A percentile compares a stretch with the other conserved stretches of the same genome.
These are phyloP conservation scores for Cladorrhinum samala DNA, from an alignment of 495 filamentous ascomycete genomes.

Conservation along the genomic window DNA sequence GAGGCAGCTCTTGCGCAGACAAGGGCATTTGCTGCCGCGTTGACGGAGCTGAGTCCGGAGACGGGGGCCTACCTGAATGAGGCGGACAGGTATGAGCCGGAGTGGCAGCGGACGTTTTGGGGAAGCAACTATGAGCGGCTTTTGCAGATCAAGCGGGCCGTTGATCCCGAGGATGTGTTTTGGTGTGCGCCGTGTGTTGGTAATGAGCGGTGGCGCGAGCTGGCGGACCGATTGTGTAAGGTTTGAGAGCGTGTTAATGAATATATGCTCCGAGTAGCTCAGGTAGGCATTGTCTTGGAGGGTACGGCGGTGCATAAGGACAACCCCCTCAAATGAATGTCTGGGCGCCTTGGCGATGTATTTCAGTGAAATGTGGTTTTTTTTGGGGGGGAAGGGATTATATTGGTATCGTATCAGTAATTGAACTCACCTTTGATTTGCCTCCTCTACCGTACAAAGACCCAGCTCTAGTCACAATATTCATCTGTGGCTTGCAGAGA, in stretches of 20 bases:
- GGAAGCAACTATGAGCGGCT: slow-evolving; percentile 45
- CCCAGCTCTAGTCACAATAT: too few relatives aligned
- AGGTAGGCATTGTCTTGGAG: too few relatives aligned
- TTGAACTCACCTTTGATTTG: too few relatives aligned
- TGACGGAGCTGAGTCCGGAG: slow-evolving; percentile 31
- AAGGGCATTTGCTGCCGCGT: slow-evolving; percentile 36
- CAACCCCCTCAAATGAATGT: too few relatives aligned
- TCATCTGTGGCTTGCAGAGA: too few relatives aligned
- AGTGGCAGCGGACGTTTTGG: slow-evolving; percentile 46
- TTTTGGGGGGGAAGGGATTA: too few relatives aligned
- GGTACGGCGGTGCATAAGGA: too few relatives aligned
- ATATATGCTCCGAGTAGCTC: neutral
- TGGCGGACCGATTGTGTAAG: slow-evolving; percentile 16
- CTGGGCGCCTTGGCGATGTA: too few relatives aligned
- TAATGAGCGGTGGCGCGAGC: slow-evolving; percentile 50
- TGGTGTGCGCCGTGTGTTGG: slow-evolving; percentile 57
- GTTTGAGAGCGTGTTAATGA: neutral
- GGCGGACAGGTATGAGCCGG: slow-evolving; percentile 42
- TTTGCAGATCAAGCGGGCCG: slow-evolving; percentile 43
- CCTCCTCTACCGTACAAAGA: too few relatives aligned
- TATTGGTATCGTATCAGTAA: too few relatives aligned
- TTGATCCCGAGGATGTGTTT: slow-evolving; percentile 55
- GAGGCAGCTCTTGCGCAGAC: slow-evolving; percentile 35
- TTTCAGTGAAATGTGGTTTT: too few relatives aligned
- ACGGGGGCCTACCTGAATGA: slow-evolving; percentile 39